phyloP scores from a whole-genome alignment of 306 rosid genomes.

The Cajanus cajan region DNA sequence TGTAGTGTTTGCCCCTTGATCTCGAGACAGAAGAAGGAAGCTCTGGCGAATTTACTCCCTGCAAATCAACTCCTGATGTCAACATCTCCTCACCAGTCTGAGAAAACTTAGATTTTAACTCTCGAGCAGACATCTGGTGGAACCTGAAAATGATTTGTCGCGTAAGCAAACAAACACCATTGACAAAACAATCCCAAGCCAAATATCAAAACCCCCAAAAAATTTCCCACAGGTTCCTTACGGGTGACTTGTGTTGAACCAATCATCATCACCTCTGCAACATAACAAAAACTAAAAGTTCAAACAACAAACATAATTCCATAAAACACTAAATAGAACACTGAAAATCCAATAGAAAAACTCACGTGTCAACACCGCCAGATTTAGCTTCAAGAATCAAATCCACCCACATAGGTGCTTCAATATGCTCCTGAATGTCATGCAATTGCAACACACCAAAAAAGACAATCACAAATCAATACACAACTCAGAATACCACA shows the following conservation, averaged over 20 bases:
- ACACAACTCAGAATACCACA: neutral
- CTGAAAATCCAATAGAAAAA: slow-evolving; percentile 12
- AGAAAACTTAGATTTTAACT: slow-evolving; percentile 61
- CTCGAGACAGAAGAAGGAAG: slow-evolving; percentile 69
- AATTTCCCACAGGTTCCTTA: slow-evolving; percentile 36
- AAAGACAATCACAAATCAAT: neutral
- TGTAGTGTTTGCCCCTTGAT: slow-evolving; percentile 74
- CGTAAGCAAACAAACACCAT: slow-evolving; percentile 8
- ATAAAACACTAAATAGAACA: neutral
- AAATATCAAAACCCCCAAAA: neutral
- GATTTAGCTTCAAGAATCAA: slow-evolving; percentile 51
- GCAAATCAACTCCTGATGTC: slow-evolving; percentile 37
- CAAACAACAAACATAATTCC: neutral
- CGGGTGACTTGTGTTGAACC: slow-evolving; percentile 74
- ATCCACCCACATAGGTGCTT: slow-evolving; percentile 90
- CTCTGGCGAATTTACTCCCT: slow-evolving; percentile 44
- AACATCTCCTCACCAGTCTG: slow-evolving; percentile 40
- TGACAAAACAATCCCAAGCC: neutral
- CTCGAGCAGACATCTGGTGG: slow-evolving; percentile 63
- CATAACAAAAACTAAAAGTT: slow-evolving; percentile 12
- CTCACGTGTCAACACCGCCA: slow-evolving; percentile 52
- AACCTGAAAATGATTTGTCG: slow-evolving; percentile 50
- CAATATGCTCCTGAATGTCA: slow-evolving; percentile 62
- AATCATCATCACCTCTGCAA: slow-evolving; percentile 59
- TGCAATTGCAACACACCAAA: slow-evolving; percentile 22